Percentiles rank a stretch among this genome's conserved stretches.
Evolutionary conservation across 768 basidiomycete species (phyloP).

Genomic region (Boletus fagicola): DNA sequence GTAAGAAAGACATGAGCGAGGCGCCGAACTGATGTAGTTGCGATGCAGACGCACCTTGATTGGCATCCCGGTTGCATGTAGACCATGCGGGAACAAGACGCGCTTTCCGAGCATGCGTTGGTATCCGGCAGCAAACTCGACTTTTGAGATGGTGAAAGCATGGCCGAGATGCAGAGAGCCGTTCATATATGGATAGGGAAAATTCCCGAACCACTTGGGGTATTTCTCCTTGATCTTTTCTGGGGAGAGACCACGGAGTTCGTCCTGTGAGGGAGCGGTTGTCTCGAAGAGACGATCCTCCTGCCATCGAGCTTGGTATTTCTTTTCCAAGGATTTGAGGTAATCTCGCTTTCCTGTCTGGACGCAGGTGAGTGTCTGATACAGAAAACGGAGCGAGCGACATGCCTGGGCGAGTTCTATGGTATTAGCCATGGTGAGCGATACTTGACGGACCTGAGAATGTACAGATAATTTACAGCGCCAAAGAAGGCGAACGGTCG

Average conservation of each 20-base stretch:
- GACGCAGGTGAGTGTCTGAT: conserved; percentile 3
- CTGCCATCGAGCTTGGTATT: conserved; percentile 83
- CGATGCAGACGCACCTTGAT: conserved; percentile 74
- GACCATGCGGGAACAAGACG: conserved; percentile 94
- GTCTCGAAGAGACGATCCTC: conserved; percentile 79
- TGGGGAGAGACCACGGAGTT: conserved; percentile 60
- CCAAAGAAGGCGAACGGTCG: conserved; percentile 27
- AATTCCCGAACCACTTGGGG: conserved; percentile 98
- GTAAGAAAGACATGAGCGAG: not conserved
- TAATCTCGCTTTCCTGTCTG: conserved; percentile 95
- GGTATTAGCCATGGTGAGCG: conserved; percentile 53
- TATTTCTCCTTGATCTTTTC: conserved; percentile 68
- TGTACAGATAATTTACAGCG: conserved; percentile 33
- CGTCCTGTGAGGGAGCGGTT: conserved; percentile 69
- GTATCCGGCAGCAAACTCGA: conserved; percentile 95
- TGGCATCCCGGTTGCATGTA: conserved; percentile 98
- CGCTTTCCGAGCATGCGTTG: conserved; percentile 94
- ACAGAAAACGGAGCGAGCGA: not conserved
- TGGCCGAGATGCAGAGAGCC: conserved; percentile 96
- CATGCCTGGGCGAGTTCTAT: conserved; percentile 63
- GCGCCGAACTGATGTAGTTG: not conserved
- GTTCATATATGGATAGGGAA: conserved; percentile 98
- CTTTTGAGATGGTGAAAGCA: conserved; percentile 96
- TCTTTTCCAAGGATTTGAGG: conserved; percentile 76
- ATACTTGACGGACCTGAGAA: conserved; percentile 16